Percentiles rank a stretch among this genome's conserved stretches.
These are phyloP conservation scores for Colletotrichum sidae DNA, from an alignment of 2,329 filamentous ascomycete species.

Conservation along the genomic window DNA sequence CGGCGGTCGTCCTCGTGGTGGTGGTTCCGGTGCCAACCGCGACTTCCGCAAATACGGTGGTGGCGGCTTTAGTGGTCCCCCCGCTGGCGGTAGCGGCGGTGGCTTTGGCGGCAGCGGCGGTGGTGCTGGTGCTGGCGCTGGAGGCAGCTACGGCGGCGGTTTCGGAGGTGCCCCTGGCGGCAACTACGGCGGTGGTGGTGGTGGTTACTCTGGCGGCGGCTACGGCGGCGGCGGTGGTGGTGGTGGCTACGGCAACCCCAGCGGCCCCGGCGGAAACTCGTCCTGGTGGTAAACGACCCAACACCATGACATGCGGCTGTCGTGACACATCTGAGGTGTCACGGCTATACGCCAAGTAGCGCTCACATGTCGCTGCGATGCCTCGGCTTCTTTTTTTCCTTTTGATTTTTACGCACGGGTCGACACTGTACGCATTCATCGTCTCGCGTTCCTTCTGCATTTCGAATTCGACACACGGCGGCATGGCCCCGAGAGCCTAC, in stretches of 20 bases:
- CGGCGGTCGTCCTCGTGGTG: slow-evolving; percentile 76
- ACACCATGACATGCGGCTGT: slow-evolving; percentile 18
- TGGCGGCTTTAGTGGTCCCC: slow-evolving; percentile 61
- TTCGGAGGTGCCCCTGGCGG: slow-evolving; percentile 58
- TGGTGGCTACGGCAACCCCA: slow-evolving; percentile 77
- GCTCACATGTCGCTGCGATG: slow-evolving; percentile 50
- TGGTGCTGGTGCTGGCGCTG: slow-evolving; percentile 47
- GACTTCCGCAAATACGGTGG: slow-evolving; percentile 88
- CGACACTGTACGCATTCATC: slow-evolving; percentile 39
- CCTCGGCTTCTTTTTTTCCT: slow-evolving; percentile 32
- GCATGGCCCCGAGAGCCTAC: slow-evolving; percentile 49
- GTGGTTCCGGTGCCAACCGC: slow-evolving; percentile 79
- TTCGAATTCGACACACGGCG: slow-evolving; percentile 46
- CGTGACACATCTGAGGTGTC: slow-evolving; percentile 7
- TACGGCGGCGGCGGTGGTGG: slow-evolving; percentile 58
- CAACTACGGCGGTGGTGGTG: slow-evolving; percentile 57
- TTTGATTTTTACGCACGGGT: slow-evolving; percentile 36
- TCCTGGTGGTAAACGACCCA: slow-evolving; percentile 72
- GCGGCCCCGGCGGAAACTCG: slow-evolving; percentile 71
- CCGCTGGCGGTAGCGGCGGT: slow-evolving; percentile 56
- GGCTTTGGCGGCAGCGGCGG: slow-evolving; percentile 55
- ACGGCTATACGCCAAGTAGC: slow-evolving; percentile 17
- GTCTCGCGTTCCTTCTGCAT: slow-evolving; percentile 44
- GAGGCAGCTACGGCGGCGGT: slow-evolving; percentile 65
- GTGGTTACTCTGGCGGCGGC: slow-evolving; percentile 51